Percentiles rank a stretch among this genome's conserved stretches.
Evolutionary conservation across 495 filamentous ascomycete species (phyloP).

Genomic region (Ascobolus immersus): DNA sequence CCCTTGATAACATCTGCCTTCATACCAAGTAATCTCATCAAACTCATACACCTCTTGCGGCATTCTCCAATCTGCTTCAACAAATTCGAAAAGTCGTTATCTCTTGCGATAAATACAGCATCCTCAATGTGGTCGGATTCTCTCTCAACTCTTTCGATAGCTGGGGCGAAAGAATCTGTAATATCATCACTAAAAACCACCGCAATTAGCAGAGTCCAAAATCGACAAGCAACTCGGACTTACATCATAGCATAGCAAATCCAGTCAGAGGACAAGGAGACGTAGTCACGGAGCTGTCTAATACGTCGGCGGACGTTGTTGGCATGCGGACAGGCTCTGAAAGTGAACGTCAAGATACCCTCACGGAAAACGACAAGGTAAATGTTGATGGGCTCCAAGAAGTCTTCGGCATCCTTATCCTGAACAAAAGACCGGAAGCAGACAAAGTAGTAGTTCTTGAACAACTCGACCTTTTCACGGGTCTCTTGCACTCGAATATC

Average conservation of each 20-base stretch:
- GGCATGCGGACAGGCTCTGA: slow-evolving; percentile 73
- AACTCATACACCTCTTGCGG: slow-evolving; percentile 83
- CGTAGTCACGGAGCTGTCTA: slow-evolving; percentile 78
- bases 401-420: slow-evolving; percentile 61
- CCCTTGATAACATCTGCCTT: slow-evolving; percentile 98
- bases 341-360: slow-evolving; percentile 86
- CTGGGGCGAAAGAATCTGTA: slow-evolving; percentile 75
- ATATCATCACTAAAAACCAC: slow-evolving; percentile 47
- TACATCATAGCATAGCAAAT: slow-evolving; percentile 84
- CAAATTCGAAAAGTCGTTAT: slow-evolving; percentile 47
- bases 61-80: slow-evolving; percentile 45
- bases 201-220: slow-evolving; percentile 3
- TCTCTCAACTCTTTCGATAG: slow-evolving; percentile 69
- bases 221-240: slow-evolving; percentile 1
- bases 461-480: slow-evolving; percentile 92
- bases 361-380: slow-evolving; percentile 93
- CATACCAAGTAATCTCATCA: slow-evolving; percentile 79
- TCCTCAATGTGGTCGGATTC: slow-evolving; percentile 82
- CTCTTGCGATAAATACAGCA: slow-evolving; percentile 38
- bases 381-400: slow-evolving; percentile 88
- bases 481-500: slow-evolving; percentile 95
- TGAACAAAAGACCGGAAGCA: slow-evolving; percentile 96
- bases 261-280: slow-evolving; percentile 85
- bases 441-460: slow-evolving; percentile 91
- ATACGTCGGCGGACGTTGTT: slow-evolving; percentile 86